Evolutionary conservation across 768 basidiomycete species (phyloP).

Genomic region (Psilocybe azurescens): DNA sequence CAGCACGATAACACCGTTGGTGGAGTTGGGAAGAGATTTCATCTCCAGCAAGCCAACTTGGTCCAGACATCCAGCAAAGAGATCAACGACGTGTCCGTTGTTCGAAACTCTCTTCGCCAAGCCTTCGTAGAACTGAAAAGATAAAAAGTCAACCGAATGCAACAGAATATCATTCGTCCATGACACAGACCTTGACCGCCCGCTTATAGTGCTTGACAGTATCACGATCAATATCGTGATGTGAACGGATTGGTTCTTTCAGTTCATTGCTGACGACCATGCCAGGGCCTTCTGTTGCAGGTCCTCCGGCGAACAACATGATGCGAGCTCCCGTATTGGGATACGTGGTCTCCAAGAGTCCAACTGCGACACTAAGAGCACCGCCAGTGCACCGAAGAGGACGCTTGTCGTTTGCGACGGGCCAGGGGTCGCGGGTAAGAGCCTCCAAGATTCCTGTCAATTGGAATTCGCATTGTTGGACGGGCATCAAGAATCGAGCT

Average conservation of each 20-base stretch:
- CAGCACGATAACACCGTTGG: slow-evolving; percentile 94
- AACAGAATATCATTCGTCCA: neutral
- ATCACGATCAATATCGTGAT: slow-evolving; percentile 99
- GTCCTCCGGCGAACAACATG: slow-evolving; percentile 96
- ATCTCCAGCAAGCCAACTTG: slow-evolving; percentile 98
- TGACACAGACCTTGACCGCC: slow-evolving; percentile 79
- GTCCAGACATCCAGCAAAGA: slow-evolving; percentile 97
- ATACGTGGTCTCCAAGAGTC: slow-evolving; percentile 92
- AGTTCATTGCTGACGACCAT: slow-evolving; percentile 96
- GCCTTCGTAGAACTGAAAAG: slow-evolving; percentile 86
- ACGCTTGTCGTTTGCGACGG: slow-evolving; percentile 93
- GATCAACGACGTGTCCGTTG: slow-evolving; percentile 93
- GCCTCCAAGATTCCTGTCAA: slow-evolving; percentile 92
- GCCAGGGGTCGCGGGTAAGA: slow-evolving; percentile 93
- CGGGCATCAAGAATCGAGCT: slow-evolving; percentile 90
- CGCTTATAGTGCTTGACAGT: slow-evolving; percentile 98
- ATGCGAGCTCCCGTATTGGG: slow-evolving; percentile 96
- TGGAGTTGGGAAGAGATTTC: slow-evolving; percentile 94
- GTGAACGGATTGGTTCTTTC: slow-evolving; percentile 96
- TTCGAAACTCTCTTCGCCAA: slow-evolving; percentile 91
- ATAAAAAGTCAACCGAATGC: slow-evolving; percentile 13
- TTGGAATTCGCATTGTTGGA: slow-evolving; percentile 94
- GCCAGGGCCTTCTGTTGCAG: slow-evolving; percentile 95
- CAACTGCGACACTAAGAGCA: slow-evolving; percentile 91
- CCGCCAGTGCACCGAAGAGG: slow-evolving; percentile 94